Evolutionary conservation across 2,329 filamentous ascomycete species (phyloP).

Genomic region (Whalleya microplaca): DNA sequence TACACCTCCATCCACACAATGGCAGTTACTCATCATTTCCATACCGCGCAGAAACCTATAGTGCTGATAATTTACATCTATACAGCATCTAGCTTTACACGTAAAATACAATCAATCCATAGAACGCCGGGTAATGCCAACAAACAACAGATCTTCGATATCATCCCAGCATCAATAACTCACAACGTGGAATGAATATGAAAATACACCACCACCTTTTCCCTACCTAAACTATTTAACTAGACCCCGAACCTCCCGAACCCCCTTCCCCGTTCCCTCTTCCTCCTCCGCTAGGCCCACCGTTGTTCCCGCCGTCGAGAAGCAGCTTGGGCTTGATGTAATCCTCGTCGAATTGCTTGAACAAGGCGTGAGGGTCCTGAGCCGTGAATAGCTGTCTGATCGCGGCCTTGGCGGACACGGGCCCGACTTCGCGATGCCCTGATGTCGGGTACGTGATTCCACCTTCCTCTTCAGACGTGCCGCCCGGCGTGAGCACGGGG

Average conservation of each 20-base stretch:
- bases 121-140: slow-evolving; percentile 19
- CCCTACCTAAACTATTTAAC: slow-evolving; percentile 10
- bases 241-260: slow-evolving; percentile 33
- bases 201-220: slow-evolving; percentile 13
- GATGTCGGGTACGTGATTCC: slow-evolving; percentile 42
- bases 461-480: slow-evolving; percentile 34
- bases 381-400: slow-evolving; percentile 81
- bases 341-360: slow-evolving; percentile 91
- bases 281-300: slow-evolving; percentile 27
- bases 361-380: slow-evolving; percentile 87
- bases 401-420: slow-evolving; percentile 74
- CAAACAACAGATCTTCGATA: slow-evolving; percentile 11
- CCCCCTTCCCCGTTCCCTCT: slow-evolving; percentile 35
- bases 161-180: slow-evolving; percentile 18
- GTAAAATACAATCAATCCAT: slow-evolving; percentile 10
- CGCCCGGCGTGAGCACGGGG: slow-evolving; percentile 40
- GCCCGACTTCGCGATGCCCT: slow-evolving; percentile 39
- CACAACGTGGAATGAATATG: slow-evolving; percentile 9
- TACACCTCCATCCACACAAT: background rate
- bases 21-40: background rate
- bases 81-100: slow-evolving; percentile 2
- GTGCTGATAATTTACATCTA: background rate
- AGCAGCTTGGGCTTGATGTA: slow-evolving; percentile 92
- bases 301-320: slow-evolving; percentile 69
- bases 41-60: background rate